Evolutionary conservation across 202 grass and related monocot species (phyloP), one percentile per base, ranked within the genome.

Genomic region (Bolboschoenoplectus hybrid): DNA sequence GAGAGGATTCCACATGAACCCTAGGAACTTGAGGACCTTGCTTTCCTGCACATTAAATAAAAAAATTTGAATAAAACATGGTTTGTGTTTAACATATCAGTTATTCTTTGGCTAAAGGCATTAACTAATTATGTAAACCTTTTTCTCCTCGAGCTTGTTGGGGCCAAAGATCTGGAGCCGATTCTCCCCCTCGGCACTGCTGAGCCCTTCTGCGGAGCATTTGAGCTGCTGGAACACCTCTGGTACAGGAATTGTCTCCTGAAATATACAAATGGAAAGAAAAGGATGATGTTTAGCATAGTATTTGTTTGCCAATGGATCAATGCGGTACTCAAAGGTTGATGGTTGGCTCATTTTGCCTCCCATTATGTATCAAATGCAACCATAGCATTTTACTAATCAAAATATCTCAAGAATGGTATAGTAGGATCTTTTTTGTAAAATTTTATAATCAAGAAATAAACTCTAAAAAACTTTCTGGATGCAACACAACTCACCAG

Each of bases 111-210:
- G 3, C 35, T 60, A 57, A 83, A 68, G 19, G 10, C n/a, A 36
- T 49, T 67, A 49, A 34, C 41, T 51, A 52, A 41, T 17, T 65
- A 51, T 83, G 69, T 4, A 9, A 47, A 88, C 88, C 84, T 87
- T 93, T 87, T 97, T 97, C 87, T 97, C 92, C 89, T 97, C 94
- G 17, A 97, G 89, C 89, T 94, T 97, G 90, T 97, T 94, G 87
- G 87, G 84, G 6, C 94, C 94, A 64, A 94, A 97, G 10, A 91
- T 12, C 52, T 62, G 58, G 19, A 97, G 87, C 17, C 95, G 87
- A 55, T 74, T 40, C 61, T 87, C 88, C 2, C 82, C 92, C 69
- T 95, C 95, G 2, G 81, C 77, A 61, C 51, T 52, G 47, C 89
- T 85, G 41, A 95, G 95, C 4, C 95, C 95, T 73, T 93, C 92